Conservation (phyloP, 2,329 filamentous ascomycete species). For the Ophiognomonia clavigignenti-juglandacearum region DNA sequence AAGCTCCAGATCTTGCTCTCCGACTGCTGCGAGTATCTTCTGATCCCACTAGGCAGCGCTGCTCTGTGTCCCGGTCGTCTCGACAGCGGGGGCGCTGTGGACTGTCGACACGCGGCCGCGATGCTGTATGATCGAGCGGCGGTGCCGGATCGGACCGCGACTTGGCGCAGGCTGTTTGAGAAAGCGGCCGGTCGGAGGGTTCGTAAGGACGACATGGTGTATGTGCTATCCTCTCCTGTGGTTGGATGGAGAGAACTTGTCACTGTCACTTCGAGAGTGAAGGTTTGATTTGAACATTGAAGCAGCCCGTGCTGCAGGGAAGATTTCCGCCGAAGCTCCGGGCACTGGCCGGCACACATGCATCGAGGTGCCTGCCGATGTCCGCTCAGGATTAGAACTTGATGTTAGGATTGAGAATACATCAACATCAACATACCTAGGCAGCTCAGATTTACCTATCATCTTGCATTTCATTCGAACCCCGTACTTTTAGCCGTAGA, state of each 20-base stretch:
- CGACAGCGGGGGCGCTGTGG: neutral
- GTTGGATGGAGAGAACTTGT: neutral
- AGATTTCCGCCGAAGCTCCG: no score
- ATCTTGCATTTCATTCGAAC: no score
- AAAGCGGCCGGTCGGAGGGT: constrained; percentile 1
- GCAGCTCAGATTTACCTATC: no score
- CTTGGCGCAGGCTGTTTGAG: constrained; percentile 7
- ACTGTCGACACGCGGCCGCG: neutral
- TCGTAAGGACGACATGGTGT: constrained; percentile 11
- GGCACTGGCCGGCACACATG: no score
- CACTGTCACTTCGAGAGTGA: neutral
- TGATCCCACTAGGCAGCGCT: neutral
- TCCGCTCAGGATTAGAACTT: no score
- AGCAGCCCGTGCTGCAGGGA: neutral
- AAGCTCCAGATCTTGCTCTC: constrained; percentile 43
- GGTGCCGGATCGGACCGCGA: neutral
- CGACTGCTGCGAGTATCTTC: constrained; percentile 23
- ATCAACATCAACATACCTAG: no score
- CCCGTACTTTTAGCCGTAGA: no score
- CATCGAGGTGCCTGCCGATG: no score
- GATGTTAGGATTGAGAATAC: no score
- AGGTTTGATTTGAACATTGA: neutral
- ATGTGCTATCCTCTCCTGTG: no score
- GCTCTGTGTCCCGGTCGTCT: neutral
- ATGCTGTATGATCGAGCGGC: neutral